These are phyloP conservation scores for Solanum virginianum DNA, from an alignment of 257 asterid genomes.

Conservation along the genomic window DNA sequence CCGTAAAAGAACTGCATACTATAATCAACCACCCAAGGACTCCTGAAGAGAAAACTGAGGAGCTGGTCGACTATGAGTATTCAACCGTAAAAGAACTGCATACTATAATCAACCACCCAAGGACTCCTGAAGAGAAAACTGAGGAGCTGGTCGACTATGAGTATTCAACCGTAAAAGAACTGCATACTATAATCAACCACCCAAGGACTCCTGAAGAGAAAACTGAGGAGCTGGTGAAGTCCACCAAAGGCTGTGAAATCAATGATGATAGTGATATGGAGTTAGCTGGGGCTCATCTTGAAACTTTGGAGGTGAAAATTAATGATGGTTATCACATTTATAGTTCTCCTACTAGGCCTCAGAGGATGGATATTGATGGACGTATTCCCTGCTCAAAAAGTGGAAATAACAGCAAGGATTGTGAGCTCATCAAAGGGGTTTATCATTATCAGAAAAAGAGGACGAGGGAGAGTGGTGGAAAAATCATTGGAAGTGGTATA, in stretches of 20 bases:
- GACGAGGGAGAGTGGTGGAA: background rate
- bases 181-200: background rate
- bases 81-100: background rate
- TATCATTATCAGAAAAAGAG: conserved; percentile 20
- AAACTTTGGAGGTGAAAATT: background rate
- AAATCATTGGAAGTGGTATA: background rate
- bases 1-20: background rate
- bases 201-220: background rate
- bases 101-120: background rate
- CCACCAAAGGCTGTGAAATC: background rate
- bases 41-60: background rate
- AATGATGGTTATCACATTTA: background rate
- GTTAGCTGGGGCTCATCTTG: background rate
- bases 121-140: background rate
- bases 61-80: background rate
- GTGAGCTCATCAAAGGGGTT: background rate
- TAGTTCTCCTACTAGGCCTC: conserved; percentile 6
- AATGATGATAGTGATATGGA: background rate
- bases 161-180: background rate
- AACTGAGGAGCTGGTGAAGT: background rate
- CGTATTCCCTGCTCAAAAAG: background rate
- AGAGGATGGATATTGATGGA: background rate
- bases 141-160: background rate
- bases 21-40: background rate
- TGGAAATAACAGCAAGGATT: conserved; percentile 5